phyloP scores from a whole-genome alignment of 1,284 basidiomycete species.

The Irpex rosettiformis region DNA sequence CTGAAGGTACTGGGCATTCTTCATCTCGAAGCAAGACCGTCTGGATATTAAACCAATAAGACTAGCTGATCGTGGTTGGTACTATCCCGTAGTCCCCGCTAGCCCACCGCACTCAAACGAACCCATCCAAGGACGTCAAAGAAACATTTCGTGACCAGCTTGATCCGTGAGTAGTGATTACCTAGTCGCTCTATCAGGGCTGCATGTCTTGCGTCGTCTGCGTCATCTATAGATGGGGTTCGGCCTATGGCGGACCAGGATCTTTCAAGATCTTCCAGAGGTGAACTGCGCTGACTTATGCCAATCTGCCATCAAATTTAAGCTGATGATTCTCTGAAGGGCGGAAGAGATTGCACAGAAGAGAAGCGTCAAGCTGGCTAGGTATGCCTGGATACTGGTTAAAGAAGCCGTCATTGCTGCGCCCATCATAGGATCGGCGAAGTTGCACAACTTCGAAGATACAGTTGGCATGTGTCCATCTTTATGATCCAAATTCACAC shows the following conservation, averaged over 20 bases:
- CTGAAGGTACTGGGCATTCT: too few species aligned
- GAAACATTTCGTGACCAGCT: not conserved
- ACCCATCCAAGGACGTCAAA: not conserved
- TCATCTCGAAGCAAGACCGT: too few species aligned
- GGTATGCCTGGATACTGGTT: conserved; percentile 36
- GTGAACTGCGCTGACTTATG: not conserved
- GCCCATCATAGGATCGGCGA: conserved; percentile 35
- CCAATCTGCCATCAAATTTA: not conserved
- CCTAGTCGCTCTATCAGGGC: too few species aligned
- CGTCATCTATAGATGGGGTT: not conserved
- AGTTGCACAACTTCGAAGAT: conserved; percentile 28
- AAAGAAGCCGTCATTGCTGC: conserved; percentile 25
- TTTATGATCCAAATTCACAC: too few species aligned
- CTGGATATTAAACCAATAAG: too few species aligned
- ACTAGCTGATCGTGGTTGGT: not conserved
- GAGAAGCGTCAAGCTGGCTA: conserved; percentile 39
- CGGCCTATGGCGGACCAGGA: not conserved
- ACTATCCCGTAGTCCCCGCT: not conserved
- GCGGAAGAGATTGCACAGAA: conserved; percentile 39
- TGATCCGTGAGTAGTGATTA: not conserved
- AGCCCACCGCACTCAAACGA: not conserved
- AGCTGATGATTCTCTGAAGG: conserved; percentile 10
- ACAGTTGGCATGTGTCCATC: conserved; percentile 22
- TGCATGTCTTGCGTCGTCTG: too few species aligned
- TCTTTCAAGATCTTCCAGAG: not conserved